phyloP scores from a whole-genome alignment of 202 grass and related monocot species.

The Zoysia matrella region DNA sequence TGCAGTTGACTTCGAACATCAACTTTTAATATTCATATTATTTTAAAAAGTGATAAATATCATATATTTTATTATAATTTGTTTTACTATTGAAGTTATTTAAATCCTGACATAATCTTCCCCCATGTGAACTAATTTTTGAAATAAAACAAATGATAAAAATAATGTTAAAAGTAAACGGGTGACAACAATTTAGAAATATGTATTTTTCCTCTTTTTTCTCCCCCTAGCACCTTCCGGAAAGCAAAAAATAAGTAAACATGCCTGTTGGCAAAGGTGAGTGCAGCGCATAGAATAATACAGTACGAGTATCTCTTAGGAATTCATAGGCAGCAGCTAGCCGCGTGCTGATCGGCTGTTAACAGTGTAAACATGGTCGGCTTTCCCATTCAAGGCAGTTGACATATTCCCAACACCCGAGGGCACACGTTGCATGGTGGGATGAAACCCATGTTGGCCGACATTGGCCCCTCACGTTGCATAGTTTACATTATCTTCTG shows the following conservation, averaged over 20 bases:
- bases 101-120: too few species aligned
- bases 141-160: too few species aligned
- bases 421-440: conserved; percentile 46
- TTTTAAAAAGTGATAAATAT: too few species aligned
- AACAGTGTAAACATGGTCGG: conserved; percentile 28
- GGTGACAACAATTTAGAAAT: conserved; percentile 31
- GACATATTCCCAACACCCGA: conserved; percentile 54
- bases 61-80: too few species aligned
- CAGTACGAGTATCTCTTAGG: too few species aligned
- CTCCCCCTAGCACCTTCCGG: too few species aligned
- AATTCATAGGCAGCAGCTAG: not conserved
- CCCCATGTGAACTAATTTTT: too few species aligned
- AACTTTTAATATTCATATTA: too few species aligned
- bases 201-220: too few species aligned
- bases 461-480: conserved; percentile 30
- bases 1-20: conserved; percentile 6
- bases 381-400: conserved; percentile 42
- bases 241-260: not conserved
- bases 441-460: conserved; percentile 38
- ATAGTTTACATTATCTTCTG: conserved; percentile 41
- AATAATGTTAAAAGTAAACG: too few species aligned
- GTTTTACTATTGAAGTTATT: too few species aligned
- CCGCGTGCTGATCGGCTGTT: too few species aligned
- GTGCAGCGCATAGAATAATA: not conserved
- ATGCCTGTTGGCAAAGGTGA: not conserved